phyloP scores from a whole-genome alignment of 352 stramenopile species.

The Globisporangium yorkense region DNA sequence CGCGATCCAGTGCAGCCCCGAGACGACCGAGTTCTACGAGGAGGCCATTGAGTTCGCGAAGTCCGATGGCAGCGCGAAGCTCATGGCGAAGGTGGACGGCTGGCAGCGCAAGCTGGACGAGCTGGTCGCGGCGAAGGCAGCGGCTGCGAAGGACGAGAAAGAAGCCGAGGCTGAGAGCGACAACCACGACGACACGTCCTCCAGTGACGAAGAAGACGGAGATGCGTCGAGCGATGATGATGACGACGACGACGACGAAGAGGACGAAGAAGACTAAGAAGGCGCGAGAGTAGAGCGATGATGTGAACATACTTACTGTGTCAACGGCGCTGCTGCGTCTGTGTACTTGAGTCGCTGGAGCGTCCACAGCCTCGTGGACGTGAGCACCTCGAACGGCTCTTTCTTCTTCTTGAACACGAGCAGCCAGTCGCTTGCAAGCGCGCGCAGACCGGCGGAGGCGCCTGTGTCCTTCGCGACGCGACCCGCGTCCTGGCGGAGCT shows the following conservation, averaged over 20 bases:
- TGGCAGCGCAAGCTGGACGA: conserved; percentile 6
- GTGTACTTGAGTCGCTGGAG: conserved; percentile 34
- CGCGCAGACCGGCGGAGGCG: conserved; percentile 1
- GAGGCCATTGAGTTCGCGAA: conserved; percentile 40
- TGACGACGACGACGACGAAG: not conserved
- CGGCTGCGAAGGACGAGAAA: conserved; percentile 4
- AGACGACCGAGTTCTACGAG: conserved; percentile 44
- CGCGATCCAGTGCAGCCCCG: conserved; percentile 32
- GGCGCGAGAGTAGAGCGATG: not conserved
- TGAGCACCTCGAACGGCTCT: conserved; percentile 40
- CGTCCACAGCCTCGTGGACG: conserved; percentile 27
- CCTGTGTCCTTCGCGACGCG: conserved; percentile 1
- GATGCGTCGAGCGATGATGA: conserved; percentile 2
- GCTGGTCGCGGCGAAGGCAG: conserved; percentile 1
- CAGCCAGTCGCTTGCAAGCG: conserved; percentile 31
- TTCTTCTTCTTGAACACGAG: conserved; percentile 36
- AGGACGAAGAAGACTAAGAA: not conserved
- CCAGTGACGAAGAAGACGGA: not conserved
- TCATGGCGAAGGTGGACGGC: conserved; percentile 18
- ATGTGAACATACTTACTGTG: not conserved
- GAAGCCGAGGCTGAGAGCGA: conserved; percentile 3
- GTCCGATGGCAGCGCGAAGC: conserved; percentile 13
- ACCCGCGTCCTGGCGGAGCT: conserved; percentile 32
- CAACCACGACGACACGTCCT: conserved; percentile 1
- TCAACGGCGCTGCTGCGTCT: not conserved